Conservation (phyloP, 345 rosid genomes). For the Brassica cretica region DNA sequence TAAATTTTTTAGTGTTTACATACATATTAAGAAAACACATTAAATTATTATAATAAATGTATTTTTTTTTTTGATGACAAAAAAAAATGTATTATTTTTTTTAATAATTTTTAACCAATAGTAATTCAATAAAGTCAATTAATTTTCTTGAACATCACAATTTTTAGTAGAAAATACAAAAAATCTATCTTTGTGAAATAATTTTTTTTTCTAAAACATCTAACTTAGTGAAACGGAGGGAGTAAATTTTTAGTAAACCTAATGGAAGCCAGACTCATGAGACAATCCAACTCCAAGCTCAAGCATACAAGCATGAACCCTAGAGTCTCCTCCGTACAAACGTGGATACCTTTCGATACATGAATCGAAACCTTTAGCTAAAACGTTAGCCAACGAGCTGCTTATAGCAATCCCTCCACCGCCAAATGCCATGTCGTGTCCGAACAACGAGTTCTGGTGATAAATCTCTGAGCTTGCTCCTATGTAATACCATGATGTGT, state of each 20-base stretch:
- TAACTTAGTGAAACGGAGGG: too few species aligned
- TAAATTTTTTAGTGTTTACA: background rate
- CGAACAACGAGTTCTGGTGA: slow-evolving; percentile 56
- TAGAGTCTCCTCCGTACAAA: slow-evolving; percentile 80
- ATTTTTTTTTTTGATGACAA: too few species aligned
- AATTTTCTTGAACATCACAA: too few species aligned
- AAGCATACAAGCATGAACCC: slow-evolving; percentile 67
- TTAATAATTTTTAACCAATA: too few species aligned
- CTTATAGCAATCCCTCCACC: slow-evolving; percentile 87
- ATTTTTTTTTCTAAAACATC: too few species aligned
- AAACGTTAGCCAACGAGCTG: slow-evolving; percentile 64
- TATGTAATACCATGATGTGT: slow-evolving; percentile 68
- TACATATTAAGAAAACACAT: too few species aligned
- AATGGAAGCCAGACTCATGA: slow-evolving; percentile 89
- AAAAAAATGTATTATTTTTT: too few species aligned
- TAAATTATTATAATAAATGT: too few species aligned
- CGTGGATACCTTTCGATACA: slow-evolving; percentile 78
- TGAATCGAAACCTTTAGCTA: slow-evolving; percentile 70
- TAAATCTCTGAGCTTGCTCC: slow-evolving; percentile 73
- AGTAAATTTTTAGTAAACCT: slow-evolving; percentile 45
- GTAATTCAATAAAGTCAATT: too few species aligned
- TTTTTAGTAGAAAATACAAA: too few species aligned
- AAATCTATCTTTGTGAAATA: too few species aligned
- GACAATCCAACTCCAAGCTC: slow-evolving; percentile 81
- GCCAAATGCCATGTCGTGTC: slow-evolving; percentile 70